A percentile compares a stretch with the other conserved stretches of the same genome.
Conservation (phyloP, 139 green algal species). For the Cymbomonas tetramitiformis region DNA sequence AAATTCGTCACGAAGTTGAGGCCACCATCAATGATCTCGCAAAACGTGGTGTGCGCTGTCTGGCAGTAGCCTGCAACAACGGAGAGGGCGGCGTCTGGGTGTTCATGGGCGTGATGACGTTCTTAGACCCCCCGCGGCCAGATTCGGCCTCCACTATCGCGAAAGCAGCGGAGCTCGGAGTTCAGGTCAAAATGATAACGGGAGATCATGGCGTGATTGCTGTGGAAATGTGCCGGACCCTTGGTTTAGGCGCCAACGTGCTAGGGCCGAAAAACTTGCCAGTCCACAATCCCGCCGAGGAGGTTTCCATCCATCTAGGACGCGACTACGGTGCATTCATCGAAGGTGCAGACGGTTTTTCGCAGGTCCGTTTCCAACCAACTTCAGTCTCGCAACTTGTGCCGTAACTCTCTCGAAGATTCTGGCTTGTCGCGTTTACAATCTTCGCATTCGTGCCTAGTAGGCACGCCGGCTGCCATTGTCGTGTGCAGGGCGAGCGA, state of each 20-base stretch:
- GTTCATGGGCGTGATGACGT: conserved; percentile 65
- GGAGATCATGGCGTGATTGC: conserved; percentile 71
- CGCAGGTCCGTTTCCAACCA: too few species aligned
- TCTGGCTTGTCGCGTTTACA: too few species aligned
- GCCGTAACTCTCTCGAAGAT: too few species aligned
- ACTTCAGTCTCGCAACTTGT: too few species aligned
- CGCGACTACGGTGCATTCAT: conserved; percentile 52
- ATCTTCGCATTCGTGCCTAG: too few species aligned
- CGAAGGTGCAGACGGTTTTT: conserved; percentile 56
- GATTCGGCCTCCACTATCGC: conserved; percentile 54
- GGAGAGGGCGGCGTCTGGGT: conserved; percentile 19
- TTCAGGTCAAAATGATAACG: conserved; percentile 79
- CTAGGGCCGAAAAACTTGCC: conserved; percentile 39
- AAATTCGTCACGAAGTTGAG: conserved; percentile 27
- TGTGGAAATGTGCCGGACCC: conserved; percentile 58
- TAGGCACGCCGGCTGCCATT: too few species aligned
- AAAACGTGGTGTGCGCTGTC: conserved; percentile 52
- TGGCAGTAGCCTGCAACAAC: conserved; percentile 42
- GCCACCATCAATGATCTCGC: conserved; percentile 42
- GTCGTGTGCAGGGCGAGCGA: too few species aligned
- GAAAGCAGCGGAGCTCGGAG: conserved; percentile 12
- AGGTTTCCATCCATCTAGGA: too few species aligned
- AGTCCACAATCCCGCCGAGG: too few species aligned
- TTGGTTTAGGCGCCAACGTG: conserved; percentile 70
- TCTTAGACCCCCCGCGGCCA: conserved; percentile 67